A percentile compares a stretch with the other conserved stretches of the same genome.
Conservation (phyloP, 805 yeast species). For the Wickerhamiella brachini region DNA sequence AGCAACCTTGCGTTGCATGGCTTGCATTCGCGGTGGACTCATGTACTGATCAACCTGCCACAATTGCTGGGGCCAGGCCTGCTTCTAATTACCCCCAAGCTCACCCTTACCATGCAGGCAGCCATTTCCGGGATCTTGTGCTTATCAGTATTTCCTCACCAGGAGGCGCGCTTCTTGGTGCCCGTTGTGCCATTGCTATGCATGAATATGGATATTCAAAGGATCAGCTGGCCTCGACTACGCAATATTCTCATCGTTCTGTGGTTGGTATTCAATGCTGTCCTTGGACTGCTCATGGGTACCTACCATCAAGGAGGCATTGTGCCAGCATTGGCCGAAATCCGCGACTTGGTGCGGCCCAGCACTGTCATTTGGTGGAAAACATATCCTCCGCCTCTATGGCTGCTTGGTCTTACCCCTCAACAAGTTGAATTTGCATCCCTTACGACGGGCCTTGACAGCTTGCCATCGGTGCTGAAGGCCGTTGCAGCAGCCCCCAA, state of each 20-base stretch:
- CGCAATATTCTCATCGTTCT: slow-evolving; percentile 16
- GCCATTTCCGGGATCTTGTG: slow-evolving; percentile 45
- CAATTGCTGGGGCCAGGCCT: slow-evolving; percentile 69
- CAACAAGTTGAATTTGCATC: slow-evolving; percentile 17
- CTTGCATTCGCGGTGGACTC: slow-evolving; percentile 64
- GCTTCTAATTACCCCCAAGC: slow-evolving; percentile 31
- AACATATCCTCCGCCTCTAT: slow-evolving; percentile 85
- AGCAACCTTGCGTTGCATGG: slow-evolving; percentile 68
- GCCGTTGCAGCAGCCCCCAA: neutral
- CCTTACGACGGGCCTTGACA: slow-evolving; percentile 5
- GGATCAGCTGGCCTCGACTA: slow-evolving; percentile 8
- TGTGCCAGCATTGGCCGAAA: slow-evolving; percentile 39
- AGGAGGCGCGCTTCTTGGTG: slow-evolving; percentile 75
- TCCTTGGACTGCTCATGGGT: slow-evolving; percentile 58
- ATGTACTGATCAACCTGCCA: slow-evolving; percentile 62
- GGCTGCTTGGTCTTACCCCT: slow-evolving; percentile 41
- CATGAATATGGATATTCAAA: slow-evolving; percentile 31
- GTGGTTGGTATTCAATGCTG: slow-evolving; percentile 55
- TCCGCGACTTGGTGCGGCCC: slow-evolving; percentile 18
- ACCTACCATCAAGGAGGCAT: slow-evolving; percentile 84
- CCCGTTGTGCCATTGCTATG: slow-evolving; percentile 69
- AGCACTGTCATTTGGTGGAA: slow-evolving; percentile 69
- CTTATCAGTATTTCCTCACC: slow-evolving; percentile 74
- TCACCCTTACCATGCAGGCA: slow-evolving; percentile 44
- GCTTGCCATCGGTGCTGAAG: neutral